Evolutionary conservation across 257 asterid genomes (phyloP), one percentile per base, ranked within the genome.

Genomic region (Schizonepeta tenuifolia): DNA sequence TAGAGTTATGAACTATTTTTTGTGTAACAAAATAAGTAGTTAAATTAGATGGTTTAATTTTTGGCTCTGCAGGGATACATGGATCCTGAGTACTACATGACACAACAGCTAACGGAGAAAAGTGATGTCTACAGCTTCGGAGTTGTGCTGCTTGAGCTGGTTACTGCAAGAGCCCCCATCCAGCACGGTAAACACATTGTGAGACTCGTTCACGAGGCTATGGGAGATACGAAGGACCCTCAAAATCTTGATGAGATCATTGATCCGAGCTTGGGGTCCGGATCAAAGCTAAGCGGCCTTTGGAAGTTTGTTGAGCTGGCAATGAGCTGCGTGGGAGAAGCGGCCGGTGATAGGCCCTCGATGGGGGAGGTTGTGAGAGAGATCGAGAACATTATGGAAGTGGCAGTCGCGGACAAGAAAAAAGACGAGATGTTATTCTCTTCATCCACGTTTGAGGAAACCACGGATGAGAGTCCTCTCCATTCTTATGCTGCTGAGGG

Each of bases 51-150:
- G 36, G 6, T 31, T n/a, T n/a, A n/a, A n/a, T n/a, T 38, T 59
- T 58, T 72, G 65, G 33, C 15, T 40, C 51, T 69, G 22, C 53
- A 92, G 97, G 97, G 97, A 15, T 92, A 89, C 78, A 84, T 89
- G 93, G 96, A 92, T 76, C 97, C 97, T 21, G 97, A 92, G 73
- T 92, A 92, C 40, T 92, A 87, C 86, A 92, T 89, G 97, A 92
- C 96, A 0, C 90, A 92, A 69, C 96, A 89, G 33, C 65, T 92
- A 60, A 92, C 97, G 0, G 96, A 92, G 56, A 92, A 88, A 56
- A 92, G 96, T 7, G 97, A 92, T 15, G 96, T 91, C 0, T 91
- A 91, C 18, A 89, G 96, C 84, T 91, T 86, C 38, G 96, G 96
- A 31, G 83, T 92, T 2, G 93, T 92, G 14, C 72, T 92, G 21